phyloP scores from a whole-genome alignment of 768 basidiomycete genomes.

The Lenzites betulinus region DNA sequence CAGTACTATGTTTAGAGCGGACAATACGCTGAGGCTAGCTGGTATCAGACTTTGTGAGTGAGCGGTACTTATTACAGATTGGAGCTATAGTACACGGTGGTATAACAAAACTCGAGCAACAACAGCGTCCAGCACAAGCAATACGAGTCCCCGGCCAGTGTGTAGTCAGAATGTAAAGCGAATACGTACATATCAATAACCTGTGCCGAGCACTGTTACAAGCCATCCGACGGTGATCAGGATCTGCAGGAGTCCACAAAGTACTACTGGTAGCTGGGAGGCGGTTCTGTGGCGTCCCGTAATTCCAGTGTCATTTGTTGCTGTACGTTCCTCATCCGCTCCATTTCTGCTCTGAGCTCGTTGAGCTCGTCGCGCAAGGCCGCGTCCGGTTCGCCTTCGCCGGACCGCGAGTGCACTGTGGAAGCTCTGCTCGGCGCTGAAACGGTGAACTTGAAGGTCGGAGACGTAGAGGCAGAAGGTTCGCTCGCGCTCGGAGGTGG shows the following conservation, averaged over 20 bases:
- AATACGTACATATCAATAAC: no score
- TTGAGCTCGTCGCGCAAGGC: not conserved
- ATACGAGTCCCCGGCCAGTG: no score
- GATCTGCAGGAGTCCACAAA: no score
- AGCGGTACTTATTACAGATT: not conserved
- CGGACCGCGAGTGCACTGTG: not conserved
- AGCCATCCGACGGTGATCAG: no score
- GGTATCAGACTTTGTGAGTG: not conserved
- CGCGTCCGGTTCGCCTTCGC: not conserved
- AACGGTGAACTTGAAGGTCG: not conserved
- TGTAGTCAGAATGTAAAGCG: no score
- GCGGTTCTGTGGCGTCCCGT: slow-evolving; percentile 5
- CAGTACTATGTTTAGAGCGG: no score
- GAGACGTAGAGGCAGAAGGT: not conserved
- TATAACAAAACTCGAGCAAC: no score
- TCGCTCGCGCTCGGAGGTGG: not conserved
- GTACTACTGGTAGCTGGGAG: slow-evolving; percentile 1
- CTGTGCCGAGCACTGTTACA: no score
- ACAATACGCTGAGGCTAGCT: no score
- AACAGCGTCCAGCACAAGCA: no score
- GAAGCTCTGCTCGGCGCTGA: not conserved
- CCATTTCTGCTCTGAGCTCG: slow-evolving; percentile 5
- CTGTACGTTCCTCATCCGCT: slow-evolving; percentile 2
- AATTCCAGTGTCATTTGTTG: slow-evolving; percentile 7
- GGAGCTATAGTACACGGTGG: no score